These are phyloP conservation scores for Ephemerocybe angulata DNA, from an alignment of 768 basidiomycete species.

Conservation along the genomic window DNA sequence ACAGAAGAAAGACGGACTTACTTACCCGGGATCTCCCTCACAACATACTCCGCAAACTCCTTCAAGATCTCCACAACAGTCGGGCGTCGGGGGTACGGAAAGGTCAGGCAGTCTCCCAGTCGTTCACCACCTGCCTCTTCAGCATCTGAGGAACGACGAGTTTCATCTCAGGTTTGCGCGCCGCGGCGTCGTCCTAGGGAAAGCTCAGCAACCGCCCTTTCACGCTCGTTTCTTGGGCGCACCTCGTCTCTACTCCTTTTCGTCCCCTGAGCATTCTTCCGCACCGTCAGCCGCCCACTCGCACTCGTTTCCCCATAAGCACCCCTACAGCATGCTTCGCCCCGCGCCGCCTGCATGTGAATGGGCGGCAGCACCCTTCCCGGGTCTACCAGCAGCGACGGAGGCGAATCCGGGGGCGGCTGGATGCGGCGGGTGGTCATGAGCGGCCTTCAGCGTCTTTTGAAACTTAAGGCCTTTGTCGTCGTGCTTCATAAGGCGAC, in stretches of 20 bases:
- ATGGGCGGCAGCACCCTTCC: conserved; percentile 23
- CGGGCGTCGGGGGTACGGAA: conserved; percentile 76
- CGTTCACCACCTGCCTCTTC: conserved; percentile 88
- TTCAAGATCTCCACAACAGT: conserved; percentile 73
- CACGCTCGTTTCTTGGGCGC: conserved; percentile 17
- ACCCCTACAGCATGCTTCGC: no score
- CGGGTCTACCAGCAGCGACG: conserved; percentile 13
- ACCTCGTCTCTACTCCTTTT: conserved; percentile 77
- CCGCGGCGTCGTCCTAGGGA: conserved; percentile 82
- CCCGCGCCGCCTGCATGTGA: conserved; percentile 21
- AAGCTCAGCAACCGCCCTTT: conserved; percentile 4
- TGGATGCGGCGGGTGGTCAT: background rate
- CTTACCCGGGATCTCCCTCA: conserved; percentile 46
- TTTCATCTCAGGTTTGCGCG: conserved; percentile 85
- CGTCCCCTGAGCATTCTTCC: conserved; percentile 66
- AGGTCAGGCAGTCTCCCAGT: conserved; percentile 96
- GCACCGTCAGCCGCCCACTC: conserved; percentile 26
- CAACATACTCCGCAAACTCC: conserved; percentile 69
- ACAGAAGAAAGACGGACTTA: conserved; percentile 22
- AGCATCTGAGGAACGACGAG: conserved; percentile 85
- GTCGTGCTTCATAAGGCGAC: conserved; percentile 79
- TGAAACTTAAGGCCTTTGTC: conserved; percentile 78
- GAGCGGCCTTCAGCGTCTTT: conserved; percentile 49
- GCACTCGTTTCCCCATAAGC: conserved; percentile 22
- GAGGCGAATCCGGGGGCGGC: background rate